Evolutionary conservation across 495 filamentous ascomycete species (phyloP).

Genomic region (Aspergillus leporis): DNA sequence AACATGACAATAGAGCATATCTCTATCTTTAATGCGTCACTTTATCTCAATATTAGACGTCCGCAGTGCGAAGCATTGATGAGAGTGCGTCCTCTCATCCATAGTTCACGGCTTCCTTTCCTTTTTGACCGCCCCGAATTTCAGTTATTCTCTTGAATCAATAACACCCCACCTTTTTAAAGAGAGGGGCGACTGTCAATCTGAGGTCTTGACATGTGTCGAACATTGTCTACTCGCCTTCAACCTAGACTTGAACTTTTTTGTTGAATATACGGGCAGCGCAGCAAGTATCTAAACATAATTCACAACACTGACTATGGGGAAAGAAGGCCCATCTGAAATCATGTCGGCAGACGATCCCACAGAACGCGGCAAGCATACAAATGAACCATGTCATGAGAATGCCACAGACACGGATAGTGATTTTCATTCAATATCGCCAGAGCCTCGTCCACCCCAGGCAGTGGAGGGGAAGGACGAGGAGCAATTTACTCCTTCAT

Average conservation of each 20-base stretch:
- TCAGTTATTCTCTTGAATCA: neutral
- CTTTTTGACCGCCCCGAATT: neutral
- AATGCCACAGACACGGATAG: neutral
- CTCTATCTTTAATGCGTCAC: neutral
- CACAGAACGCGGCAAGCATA: neutral
- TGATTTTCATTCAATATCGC: conserved; percentile 13
- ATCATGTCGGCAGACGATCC: neutral
- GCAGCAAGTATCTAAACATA: neutral
- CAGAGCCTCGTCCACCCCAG: conserved; percentile 4
- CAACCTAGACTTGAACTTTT: neutral
- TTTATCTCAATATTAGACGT: neutral
- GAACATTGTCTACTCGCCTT: neutral
- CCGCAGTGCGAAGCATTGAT: neutral
- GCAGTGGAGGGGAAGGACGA: conserved; percentile 24
- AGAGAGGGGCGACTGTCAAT: neutral
- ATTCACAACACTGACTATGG: neutral
- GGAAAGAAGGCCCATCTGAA: neutral
- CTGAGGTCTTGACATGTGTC: neutral
- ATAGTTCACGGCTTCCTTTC: neutral
- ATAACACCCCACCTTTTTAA: neutral
- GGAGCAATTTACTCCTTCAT: conserved; percentile 14
- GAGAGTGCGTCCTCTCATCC: neutral
- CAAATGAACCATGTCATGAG: neutral
- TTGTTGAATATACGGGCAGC: neutral
- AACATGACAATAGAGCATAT: conserved; percentile 1